Evolutionary conservation across 495 filamentous ascomycete species (phyloP).

Genomic region (Cercophora sp.): DNA sequence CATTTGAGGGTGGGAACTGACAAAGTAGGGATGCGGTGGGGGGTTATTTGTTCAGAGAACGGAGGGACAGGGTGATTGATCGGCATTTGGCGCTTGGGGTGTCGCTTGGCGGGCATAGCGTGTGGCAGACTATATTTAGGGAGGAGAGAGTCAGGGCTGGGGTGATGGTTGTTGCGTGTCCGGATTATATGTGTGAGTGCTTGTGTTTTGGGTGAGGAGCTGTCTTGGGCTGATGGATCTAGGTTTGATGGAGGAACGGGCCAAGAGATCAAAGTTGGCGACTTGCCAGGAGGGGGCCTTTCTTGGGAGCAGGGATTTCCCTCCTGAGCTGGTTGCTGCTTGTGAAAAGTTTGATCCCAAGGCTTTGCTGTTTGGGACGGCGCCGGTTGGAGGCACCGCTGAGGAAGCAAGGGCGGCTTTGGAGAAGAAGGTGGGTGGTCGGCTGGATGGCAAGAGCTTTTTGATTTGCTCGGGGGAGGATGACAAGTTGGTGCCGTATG

Average conservation of each 20-base stretch:
- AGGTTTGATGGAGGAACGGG: too few species aligned
- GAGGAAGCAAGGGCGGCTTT: too few species aligned
- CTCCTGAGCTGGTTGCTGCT: constrained; percentile 56
- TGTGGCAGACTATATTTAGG: constrained; percentile 75
- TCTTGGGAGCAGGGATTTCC: constrained; percentile 72
- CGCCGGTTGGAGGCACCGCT: too few species aligned
- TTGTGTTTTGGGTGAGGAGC: too few species aligned
- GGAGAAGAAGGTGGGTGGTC: constrained; percentile 41
- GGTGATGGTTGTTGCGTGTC: constrained; percentile 80
- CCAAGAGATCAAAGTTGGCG: constrained; percentile 63
- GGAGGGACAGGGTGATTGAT: constrained; percentile 46
- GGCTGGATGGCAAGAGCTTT: constrained; percentile 68
- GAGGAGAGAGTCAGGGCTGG: constrained; percentile 74
- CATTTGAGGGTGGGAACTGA: background rate
- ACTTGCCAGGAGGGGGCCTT: constrained; percentile 56
- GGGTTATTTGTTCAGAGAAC: constrained; percentile 65
- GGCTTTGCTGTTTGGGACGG: constrained; percentile 57
- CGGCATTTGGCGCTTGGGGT: constrained; percentile 75
- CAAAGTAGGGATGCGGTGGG: constrained; percentile 71
- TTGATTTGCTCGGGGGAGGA: constrained; percentile 69
- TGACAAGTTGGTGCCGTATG: constrained; percentile 84
- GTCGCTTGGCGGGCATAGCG: constrained; percentile 82
- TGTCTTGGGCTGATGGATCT: too few species aligned
- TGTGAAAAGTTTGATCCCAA: constrained; percentile 66
- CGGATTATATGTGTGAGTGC: constrained; percentile 67